A percentile compares a stretch with the other conserved stretches of the same genome.
phyloP scores from a whole-genome alignment of 768 basidiomycete species.

The Amanita exitialis region DNA sequence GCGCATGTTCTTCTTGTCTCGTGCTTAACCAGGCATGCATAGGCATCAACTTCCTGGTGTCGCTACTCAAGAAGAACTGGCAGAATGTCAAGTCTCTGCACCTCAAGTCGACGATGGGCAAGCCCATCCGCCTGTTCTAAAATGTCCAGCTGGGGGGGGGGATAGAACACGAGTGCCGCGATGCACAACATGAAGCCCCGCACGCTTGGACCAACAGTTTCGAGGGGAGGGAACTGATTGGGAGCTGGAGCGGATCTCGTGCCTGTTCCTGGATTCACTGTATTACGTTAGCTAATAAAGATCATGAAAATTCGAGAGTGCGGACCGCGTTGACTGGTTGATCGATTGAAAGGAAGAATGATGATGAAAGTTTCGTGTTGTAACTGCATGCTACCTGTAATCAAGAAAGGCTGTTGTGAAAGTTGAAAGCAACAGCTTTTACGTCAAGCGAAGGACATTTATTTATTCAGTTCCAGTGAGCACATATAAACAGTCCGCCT shows the following conservation, averaged over 20 bases:
- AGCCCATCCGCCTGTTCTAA: slow-evolving; percentile 91
- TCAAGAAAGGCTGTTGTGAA: too few species aligned
- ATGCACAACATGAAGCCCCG: slow-evolving; percentile 95
- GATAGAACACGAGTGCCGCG: slow-evolving; percentile 27
- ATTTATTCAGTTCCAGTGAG: too few species aligned
- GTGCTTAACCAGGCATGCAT: not conserved
- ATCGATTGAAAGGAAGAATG: too few species aligned
- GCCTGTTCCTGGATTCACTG: not conserved
- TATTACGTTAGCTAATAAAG: not conserved
- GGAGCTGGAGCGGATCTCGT: slow-evolving; percentile 59
- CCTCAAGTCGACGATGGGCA: slow-evolving; percentile 99
- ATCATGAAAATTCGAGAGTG: too few species aligned
- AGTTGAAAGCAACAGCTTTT: too few species aligned
- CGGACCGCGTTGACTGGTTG: too few species aligned
- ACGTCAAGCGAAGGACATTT: too few species aligned
- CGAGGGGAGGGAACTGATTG: slow-evolving; percentile 68
- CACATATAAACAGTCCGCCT: too few species aligned
- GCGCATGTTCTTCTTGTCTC: not conserved
- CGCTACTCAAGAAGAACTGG: slow-evolving; percentile 99
- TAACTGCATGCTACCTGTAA: too few species aligned
- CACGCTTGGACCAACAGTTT: slow-evolving; percentile 97
- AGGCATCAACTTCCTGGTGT: slow-evolving; percentile 99
- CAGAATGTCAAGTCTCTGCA: slow-evolving; percentile 98
- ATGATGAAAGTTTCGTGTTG: too few species aligned
- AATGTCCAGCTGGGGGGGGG: not conserved